A percentile compares a stretch with the other conserved stretches of the same genome.
Evolutionary conservation across 2,329 filamentous ascomycete species (phyloP).

Genomic region (Penicillium brasilianum): DNA sequence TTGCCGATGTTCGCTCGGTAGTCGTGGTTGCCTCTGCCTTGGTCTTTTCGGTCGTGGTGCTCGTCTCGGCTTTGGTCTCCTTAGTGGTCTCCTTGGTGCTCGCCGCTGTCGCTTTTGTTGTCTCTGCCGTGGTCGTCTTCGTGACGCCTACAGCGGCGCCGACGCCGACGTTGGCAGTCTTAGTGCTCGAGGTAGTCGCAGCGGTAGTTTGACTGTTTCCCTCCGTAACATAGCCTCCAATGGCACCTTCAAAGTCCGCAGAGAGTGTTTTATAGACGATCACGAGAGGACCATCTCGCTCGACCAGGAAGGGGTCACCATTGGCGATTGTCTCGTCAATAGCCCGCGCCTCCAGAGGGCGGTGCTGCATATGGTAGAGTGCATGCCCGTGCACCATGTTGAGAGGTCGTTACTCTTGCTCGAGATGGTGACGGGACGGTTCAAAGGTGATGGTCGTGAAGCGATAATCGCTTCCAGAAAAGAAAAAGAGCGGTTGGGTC

Average conservation of each 20-base stretch:
- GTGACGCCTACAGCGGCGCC: constrained; percentile 37
- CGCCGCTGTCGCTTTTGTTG: constrained; percentile 5
- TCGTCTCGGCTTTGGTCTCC: constrained; percentile 12
- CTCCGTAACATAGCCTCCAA: constrained; percentile 55
- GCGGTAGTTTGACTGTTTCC: constrained; percentile 14
- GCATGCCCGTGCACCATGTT: constrained; percentile 42
- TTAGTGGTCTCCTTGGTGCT: constrained; percentile 18
- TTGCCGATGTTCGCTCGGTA: constrained; percentile 12
- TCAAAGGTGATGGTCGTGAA: constrained; percentile 2
- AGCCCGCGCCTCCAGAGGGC: constrained; percentile 27
- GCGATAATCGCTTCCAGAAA: constrained; percentile 15
- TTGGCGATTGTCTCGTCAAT: constrained; percentile 15
- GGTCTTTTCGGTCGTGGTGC: constrained; percentile 15
- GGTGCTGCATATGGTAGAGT: constrained; percentile 35
- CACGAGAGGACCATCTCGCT: constrained; percentile 9
- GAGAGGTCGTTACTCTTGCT: constrained; percentile 5
- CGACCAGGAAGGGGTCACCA: not conserved
- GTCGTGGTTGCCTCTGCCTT: constrained; percentile 23
- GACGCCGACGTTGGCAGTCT: constrained; percentile 27
- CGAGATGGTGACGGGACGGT: not conserved
- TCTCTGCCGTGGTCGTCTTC: constrained; percentile 8
- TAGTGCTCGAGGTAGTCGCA: constrained; percentile 16
- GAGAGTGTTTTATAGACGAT: constrained; percentile 59
- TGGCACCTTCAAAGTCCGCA: constrained; percentile 57
- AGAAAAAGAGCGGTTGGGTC: constrained; percentile 7